These are phyloP conservation scores for Vachellia pachyceras DNA, from an alignment of 306 rosid species.

Conservation along the genomic window DNA sequence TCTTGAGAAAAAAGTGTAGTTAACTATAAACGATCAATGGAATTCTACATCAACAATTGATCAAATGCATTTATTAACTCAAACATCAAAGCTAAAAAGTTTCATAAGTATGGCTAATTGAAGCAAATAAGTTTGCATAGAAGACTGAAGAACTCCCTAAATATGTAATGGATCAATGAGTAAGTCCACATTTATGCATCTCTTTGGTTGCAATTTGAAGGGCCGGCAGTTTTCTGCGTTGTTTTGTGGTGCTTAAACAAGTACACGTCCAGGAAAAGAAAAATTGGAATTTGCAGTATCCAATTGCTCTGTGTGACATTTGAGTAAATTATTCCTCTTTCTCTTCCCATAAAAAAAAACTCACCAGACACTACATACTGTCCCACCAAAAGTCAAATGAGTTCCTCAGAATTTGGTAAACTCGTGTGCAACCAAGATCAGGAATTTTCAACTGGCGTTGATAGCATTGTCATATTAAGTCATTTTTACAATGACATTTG, in stretches of 20 bases:
- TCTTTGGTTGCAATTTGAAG: not conserved
- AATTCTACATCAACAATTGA: constrained; percentile 12
- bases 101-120: not conserved
- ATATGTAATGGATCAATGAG: constrained; percentile 1
- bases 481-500: not conserved
- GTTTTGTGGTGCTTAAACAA: not conserved
- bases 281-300: not conserved
- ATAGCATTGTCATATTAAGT: constrained; percentile 4
- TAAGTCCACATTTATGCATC: not conserved
- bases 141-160: not conserved
- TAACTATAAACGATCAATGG: not conserved
- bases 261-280: not conserved
- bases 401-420: constrained; percentile 5
- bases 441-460: constrained; percentile 1
- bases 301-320: not conserved
- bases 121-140: not conserved
- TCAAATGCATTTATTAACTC: constrained; percentile 9
- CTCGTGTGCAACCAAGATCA: not conserved
- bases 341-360: not conserved
- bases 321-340: not conserved
- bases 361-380: not conserved
- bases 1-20: not conserved
- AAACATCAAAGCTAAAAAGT: constrained; percentile 1
- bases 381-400: not conserved
- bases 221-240: constrained; percentile 16